Evolutionary conservation across 2,329 filamentous ascomycete species (phyloP).

Genomic region (Fusarium sp.): DNA sequence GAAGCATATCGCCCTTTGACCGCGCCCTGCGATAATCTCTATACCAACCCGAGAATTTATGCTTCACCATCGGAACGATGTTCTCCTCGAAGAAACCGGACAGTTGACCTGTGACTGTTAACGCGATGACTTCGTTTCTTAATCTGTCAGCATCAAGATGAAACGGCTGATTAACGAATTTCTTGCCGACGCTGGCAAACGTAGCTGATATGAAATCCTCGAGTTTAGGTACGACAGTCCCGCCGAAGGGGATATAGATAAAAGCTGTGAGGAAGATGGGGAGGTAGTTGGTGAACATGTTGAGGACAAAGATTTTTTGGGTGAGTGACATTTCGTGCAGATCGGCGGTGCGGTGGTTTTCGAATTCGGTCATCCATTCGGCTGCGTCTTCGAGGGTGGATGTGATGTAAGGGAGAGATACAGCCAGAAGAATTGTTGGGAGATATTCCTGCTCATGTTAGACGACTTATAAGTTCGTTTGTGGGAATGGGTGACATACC

Average conservation of each 20-base stretch:
- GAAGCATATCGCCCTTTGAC: conserved; percentile 55
- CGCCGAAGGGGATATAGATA: conserved; percentile 80
- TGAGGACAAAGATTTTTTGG: conserved; percentile 79
- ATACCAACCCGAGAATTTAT: conserved; percentile 61
- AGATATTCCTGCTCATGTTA: conserved; percentile 68
- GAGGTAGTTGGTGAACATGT: conserved; percentile 83
- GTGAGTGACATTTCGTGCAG: conserved; percentile 75
- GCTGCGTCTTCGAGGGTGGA: conserved; percentile 71
- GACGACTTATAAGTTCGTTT: neutral
- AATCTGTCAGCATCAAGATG: conserved; percentile 72
- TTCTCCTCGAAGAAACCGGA: conserved; percentile 78
- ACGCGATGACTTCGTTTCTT: conserved; percentile 77
- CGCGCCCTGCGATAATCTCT: conserved; percentile 49
- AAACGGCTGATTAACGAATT: conserved; percentile 67
- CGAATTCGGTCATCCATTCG: conserved; percentile 71
- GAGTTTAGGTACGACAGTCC: conserved; percentile 72
- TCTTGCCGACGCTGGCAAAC: conserved; percentile 51
- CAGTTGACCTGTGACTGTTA: conserved; percentile 77
- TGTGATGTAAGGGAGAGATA: conserved; percentile 71
- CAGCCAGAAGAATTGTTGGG: conserved; percentile 75
- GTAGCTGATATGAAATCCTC: conserved; percentile 67
- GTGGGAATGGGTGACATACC: conserved; percentile 50
- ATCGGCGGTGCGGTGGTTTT: conserved; percentile 79
- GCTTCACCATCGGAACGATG: conserved; percentile 74
- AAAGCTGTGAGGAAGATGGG: conserved; percentile 81